Conservation (phyloP, 139 green algal genomes). For the Chlorella ohadii region DNA sequence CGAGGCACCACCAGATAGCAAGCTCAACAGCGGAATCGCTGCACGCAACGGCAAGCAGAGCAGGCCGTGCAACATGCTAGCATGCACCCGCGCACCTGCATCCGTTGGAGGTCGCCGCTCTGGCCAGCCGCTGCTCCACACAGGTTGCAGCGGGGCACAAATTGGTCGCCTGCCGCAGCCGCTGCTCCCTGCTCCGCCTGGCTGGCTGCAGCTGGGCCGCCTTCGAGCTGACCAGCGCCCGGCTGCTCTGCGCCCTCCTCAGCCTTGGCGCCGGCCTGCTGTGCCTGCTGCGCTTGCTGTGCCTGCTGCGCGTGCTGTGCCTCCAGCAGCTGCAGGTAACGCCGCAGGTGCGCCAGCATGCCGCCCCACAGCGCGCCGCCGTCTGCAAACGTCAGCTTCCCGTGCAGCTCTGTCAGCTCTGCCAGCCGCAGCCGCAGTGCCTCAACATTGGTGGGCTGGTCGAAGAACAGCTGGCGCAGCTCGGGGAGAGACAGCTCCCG, state of each 20-base stretch:
- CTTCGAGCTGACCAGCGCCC: too few species aligned
- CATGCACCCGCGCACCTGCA: background rate
- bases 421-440: background rate
- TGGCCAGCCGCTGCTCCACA: background rate
- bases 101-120: too few species aligned
- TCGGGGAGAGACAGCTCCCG: background rate
- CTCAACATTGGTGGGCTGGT: background rate
- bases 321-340: constrained; percentile 15
- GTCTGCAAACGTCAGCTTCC: background rate
- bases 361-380: constrained; percentile 5
- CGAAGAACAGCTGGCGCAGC: constrained; percentile 27
- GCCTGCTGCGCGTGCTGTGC: background rate
- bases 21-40: too few species aligned
- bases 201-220: too few species aligned
- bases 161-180: background rate
- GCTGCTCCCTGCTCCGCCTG: too few species aligned
- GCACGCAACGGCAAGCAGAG: too few species aligned
- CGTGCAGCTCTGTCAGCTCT: background rate
- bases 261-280: too few species aligned
- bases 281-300: background rate
- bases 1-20: too few species aligned
- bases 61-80: too few species aligned
- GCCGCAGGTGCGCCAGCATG: constrained; percentile 13
- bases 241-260: too few species aligned
- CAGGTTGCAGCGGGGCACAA: background rate